Base-by-base conservation (phyloP, 805 yeast genomes). In the Wickerhamia fluorescens region DNA sequence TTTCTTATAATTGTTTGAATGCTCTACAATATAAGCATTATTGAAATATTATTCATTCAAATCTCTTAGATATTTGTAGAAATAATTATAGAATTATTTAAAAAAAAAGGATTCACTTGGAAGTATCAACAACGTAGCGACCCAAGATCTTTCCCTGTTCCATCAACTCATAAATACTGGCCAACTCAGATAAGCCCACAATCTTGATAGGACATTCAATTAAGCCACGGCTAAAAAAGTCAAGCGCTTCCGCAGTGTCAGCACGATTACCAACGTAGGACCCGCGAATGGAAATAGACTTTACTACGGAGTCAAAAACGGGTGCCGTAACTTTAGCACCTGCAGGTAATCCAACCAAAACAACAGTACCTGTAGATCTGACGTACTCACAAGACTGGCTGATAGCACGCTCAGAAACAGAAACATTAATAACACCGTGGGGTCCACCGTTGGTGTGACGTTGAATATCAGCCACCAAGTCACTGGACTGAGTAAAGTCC, bases 191-290 rank as follows among this genome's bases (percentile, higher is more conserved):
- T 47, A 84, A 68, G 34, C 87, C 86, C 30, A 77, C 86, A 56
- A 86, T 53, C 65, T 73, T 73, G 64, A 82, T 76, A 45, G 85
- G 83, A 38, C 84, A 72, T 56, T 70, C 66, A 53, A 80, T 79
- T 51, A 75, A 61, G 38, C 88, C 89, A 56, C 84, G 69, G 44
- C 67, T 39, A 59, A 77, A 78, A 71, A 81, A 79, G 47, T 78
- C 83, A 41, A 81, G 59, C 32, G 89, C 87, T 66, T 82, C 88
- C 40, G 78, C 71, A 41, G 89, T 73, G 61, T 85, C 95, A 41
- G 81, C 80, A 63, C 94, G 78, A 75, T 82, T 82, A 47, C 94
- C 95, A 39, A 84, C 94, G 53, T 81, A 81, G 30, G 94, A 82
- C 45, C 92, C 94, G 56, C 68, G 74, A 52, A 84, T 78, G 49